phyloP scores from a whole-genome alignment of 768 basidiomycete species.

The Holtermannia corniformis region DNA sequence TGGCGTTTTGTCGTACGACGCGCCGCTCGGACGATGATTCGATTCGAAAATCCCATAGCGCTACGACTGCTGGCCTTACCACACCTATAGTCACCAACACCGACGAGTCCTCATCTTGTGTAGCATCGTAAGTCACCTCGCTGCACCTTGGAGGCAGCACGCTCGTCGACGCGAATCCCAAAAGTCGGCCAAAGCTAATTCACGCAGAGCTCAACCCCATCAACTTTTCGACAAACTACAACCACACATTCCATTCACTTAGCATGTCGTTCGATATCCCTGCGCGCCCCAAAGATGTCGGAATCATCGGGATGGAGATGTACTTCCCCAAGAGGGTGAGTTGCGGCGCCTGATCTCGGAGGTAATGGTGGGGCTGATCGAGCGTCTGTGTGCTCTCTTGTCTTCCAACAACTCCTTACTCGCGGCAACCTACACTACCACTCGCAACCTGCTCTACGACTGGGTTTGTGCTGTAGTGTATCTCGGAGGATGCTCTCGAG shows the following conservation, averaged over 20 bases:
- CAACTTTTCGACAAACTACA: too few relatives aligned
- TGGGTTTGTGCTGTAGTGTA: too few relatives aligned
- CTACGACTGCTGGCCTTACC: too few relatives aligned
- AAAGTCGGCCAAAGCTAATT: too few relatives aligned
- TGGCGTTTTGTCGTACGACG: background rate
- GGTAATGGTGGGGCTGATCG: background rate
- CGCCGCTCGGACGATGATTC: background rate
- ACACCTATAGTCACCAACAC: too few relatives aligned
- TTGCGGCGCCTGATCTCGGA: background rate
- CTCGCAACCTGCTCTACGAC: background rate
- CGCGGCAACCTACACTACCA: background rate
- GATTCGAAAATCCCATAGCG: background rate
- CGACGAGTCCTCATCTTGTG: too few relatives aligned
- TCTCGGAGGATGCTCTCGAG: conserved; percentile 91
- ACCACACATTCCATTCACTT: too few relatives aligned
- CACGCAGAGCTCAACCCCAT: too few relatives aligned
- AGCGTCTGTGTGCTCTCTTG: conserved; percentile 4
- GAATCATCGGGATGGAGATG: conserved; percentile 83
- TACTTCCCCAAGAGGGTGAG: conserved; percentile 87
- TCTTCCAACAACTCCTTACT: conserved; percentile 4
- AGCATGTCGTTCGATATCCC: conserved; percentile 28
- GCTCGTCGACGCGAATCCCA: too few relatives aligned
- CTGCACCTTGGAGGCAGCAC: too few relatives aligned
- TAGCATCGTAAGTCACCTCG: too few relatives aligned
- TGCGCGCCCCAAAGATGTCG: conserved; percentile 77